These are phyloP conservation scores for Chaetomiaceae sp. DNA, from an alignment of 2,329 filamentous ascomycete species.

Conservation along the genomic window DNA sequence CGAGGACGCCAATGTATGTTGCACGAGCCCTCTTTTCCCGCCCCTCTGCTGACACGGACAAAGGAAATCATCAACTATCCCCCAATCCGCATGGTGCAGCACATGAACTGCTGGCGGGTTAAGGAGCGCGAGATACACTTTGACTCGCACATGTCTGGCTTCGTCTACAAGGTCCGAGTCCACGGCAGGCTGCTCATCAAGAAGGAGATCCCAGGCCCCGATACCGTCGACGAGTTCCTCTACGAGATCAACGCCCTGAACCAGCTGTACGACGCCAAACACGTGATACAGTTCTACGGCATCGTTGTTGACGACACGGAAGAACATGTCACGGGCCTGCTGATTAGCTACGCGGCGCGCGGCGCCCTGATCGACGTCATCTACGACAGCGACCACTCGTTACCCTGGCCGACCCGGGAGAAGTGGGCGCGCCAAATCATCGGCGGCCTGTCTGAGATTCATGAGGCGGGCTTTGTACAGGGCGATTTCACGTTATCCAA, in stretches of 20 bases:
- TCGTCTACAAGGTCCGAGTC: slow-evolving; percentile 88
- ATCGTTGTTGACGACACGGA: slow-evolving; percentile 77
- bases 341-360: slow-evolving; percentile 82
- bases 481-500: slow-evolving; percentile 97
- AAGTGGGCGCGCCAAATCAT: slow-evolving; percentile 92
- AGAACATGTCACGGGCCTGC: slow-evolving; percentile 74
- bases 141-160: slow-evolving; percentile 90
- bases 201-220: slow-evolving; percentile 95
- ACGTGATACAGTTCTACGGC: slow-evolving; percentile 82
- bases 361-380: slow-evolving; percentile 88
- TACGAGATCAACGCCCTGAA: slow-evolving; percentile 97
- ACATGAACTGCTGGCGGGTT: slow-evolving; percentile 63
- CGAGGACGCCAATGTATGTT: slow-evolving; percentile 77
- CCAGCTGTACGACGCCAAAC: slow-evolving; percentile 64
- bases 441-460: slow-evolving; percentile 82
- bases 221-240: slow-evolving; percentile 92
- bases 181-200: slow-evolving; percentile 73
- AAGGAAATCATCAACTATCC: slow-evolving; percentile 88
- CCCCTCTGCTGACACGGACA: slow-evolving; percentile 1
- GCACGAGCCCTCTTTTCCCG: background rate
- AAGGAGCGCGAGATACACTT: slow-evolving; percentile 75
- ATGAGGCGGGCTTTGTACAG: slow-evolving; percentile 94
- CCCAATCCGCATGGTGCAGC: slow-evolving; percentile 64
- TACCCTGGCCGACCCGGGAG: slow-evolving; percentile 69
- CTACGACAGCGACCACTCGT: slow-evolving; percentile 64